Evolutionary conservation across 1,139 yeast genomes (phyloP).

Genomic region (Arxiozyma bovina): DNA sequence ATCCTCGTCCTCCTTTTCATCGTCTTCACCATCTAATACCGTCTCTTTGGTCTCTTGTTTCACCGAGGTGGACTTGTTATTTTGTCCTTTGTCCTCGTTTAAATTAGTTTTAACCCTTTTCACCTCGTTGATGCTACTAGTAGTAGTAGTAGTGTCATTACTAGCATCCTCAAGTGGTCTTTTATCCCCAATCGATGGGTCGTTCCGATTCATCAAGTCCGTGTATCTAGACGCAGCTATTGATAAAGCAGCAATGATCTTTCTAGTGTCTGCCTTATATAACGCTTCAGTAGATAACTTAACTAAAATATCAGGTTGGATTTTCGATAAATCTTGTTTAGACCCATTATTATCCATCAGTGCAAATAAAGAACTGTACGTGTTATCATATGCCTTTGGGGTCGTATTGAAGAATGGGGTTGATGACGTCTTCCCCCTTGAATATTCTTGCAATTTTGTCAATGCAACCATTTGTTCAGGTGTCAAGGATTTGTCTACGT

Average conservation of each 20-base stretch:
- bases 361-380: slow-evolving; percentile 43
- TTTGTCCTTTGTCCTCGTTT: not conserved
- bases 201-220: slow-evolving; percentile 25
- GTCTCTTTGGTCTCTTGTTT: not conserved
- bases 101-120: not conserved
- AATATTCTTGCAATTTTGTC: slow-evolving; percentile 22
- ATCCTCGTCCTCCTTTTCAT: slow-evolving; percentile 1
- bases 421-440: slow-evolving; percentile 21
- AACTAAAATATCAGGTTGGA: slow-evolving; percentile 57
- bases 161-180: not conserved
- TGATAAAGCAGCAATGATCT: slow-evolving; percentile 57
- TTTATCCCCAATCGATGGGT: not conserved
- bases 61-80: not conserved
- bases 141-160: not conserved
- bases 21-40: not conserved
- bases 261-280: slow-evolving; percentile 46
- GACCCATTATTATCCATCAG: slow-evolving; percentile 55
- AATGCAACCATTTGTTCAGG: slow-evolving; percentile 8
- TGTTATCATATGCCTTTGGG: slow-evolving; percentile 33
- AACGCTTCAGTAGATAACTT: slow-evolving; percentile 57
- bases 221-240: slow-evolving; percentile 58
- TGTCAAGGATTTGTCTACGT: not conserved
- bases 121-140: too few species aligned
- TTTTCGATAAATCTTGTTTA: slow-evolving; percentile 57
- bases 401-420: slow-evolving; percentile 31